Percentiles rank a stretch among this genome's conserved stretches.
Conservation (phyloP, 2,329 filamentous ascomycete genomes). For the Fusarium lyarnte region DNA sequence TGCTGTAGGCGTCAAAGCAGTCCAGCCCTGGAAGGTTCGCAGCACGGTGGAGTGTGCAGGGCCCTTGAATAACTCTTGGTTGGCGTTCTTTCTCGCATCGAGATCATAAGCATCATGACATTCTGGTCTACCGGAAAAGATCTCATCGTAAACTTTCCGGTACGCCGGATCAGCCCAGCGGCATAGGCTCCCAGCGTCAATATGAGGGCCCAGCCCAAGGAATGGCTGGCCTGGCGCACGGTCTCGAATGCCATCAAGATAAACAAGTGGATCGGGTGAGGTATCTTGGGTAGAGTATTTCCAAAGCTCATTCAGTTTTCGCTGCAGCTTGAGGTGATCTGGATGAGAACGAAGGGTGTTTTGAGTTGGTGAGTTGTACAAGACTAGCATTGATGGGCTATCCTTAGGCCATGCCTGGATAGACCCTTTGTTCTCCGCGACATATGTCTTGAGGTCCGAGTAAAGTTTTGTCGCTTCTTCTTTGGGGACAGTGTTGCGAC, state of each 20-base stretch:
- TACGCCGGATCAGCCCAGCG: constrained; percentile 50
- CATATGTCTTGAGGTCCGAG: not conserved
- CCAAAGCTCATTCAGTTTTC: not conserved
- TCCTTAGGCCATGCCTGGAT: constrained; percentile 8
- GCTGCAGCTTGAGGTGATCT: not conserved
- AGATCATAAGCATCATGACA: not conserved
- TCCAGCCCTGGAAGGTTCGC: constrained; percentile 10
- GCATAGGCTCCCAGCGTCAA: constrained; percentile 54
- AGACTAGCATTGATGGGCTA: constrained; percentile 1
- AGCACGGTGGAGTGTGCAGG: constrained; percentile 7
- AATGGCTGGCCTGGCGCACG: constrained; percentile 42
- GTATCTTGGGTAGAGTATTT: not conserved
- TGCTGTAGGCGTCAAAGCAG: not conserved
- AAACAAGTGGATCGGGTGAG: not conserved
- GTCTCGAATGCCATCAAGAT: not conserved
- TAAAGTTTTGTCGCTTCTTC: not conserved
- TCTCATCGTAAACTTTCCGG: not conserved
- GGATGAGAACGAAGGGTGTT: not conserved
- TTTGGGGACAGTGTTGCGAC: not conserved
- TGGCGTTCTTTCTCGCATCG: not conserved
- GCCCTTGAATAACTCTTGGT: not conserved
- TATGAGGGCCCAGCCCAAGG: constrained; percentile 53
- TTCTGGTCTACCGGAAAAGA: not conserved
- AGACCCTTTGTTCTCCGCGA: not conserved
- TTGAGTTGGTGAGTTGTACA: not conserved